A percentile compares a stretch with the other conserved stretches of the same genome.
Conservation (phyloP, 257 asterid genomes). For the Solanum tarapatanum region DNA sequence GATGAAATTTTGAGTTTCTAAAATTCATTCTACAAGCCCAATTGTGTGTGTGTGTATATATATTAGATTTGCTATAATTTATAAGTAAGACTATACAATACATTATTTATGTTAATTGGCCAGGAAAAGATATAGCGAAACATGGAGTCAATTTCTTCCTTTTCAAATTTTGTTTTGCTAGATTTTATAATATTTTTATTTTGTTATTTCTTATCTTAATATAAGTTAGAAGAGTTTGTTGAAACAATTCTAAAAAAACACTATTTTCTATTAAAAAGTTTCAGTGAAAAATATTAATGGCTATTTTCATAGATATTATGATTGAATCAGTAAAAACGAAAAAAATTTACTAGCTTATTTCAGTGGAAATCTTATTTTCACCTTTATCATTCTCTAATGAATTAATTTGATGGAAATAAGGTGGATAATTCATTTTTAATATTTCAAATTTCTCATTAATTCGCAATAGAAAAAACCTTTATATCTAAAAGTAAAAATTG, state of each 20-base stretch:
- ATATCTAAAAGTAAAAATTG: background rate
- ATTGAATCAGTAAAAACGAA: no score
- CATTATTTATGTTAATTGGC: background rate
- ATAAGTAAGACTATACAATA: no score
- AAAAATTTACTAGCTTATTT: background rate
- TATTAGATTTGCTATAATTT: no score
- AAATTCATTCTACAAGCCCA: no score
- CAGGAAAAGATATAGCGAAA: background rate
- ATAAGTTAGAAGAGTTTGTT: background rate
- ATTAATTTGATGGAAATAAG: background rate
- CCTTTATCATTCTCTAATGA: background rate
- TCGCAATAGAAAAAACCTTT: no score
- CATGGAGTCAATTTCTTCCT: background rate
- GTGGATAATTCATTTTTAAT: background rate
- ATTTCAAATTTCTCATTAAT: background rate
- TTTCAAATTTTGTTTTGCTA: background rate
- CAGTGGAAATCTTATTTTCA: background rate
- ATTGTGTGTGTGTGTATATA: no score
- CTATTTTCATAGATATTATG: no score
- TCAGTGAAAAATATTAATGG: background rate
- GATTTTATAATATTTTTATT: no score
- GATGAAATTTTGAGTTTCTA: background rate
- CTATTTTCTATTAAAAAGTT: no score
- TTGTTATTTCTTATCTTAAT: background rate
- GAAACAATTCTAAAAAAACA: background rate